Percentiles rank a stretch among this genome's conserved stretches.
These are phyloP conservation scores for Iberis amara DNA, from an alignment of 441 rosid species.

Conservation along the genomic window DNA sequence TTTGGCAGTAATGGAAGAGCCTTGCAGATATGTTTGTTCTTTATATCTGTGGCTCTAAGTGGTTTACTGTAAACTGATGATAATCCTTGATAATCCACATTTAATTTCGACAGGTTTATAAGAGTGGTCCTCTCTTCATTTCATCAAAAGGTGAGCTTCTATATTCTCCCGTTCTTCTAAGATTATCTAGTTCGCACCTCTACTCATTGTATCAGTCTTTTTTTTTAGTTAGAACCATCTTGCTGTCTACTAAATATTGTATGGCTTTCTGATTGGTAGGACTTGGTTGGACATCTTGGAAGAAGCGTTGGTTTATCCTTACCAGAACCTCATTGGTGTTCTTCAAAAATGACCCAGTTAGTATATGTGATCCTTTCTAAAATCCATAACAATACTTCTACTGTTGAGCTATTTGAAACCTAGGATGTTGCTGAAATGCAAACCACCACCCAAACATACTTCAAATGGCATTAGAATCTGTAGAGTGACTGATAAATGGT, in stretches of 20 bases:
- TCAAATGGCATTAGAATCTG: no score
- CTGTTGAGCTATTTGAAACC: not conserved
- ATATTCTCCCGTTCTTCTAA: not conserved
- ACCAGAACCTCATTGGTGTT: slow-evolving; percentile 87
- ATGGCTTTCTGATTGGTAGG: slow-evolving; percentile 43
- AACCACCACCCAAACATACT: no score
- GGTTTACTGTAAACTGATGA: not conserved
- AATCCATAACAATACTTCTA: not conserved
- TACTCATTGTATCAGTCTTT: slow-evolving; percentile 5
- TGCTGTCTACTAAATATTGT: not conserved
- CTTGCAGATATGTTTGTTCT: slow-evolving; percentile 2
- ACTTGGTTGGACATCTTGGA: slow-evolving; percentile 97
- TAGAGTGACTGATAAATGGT: no score
- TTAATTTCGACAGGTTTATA: slow-evolving; percentile 61
- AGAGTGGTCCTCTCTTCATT: slow-evolving; percentile 93
- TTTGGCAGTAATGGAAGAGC: slow-evolving; percentile 1
- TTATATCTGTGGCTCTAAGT: slow-evolving; percentile 4
- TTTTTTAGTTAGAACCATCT: slow-evolving; percentile 2
- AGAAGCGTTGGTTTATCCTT: slow-evolving; percentile 94
- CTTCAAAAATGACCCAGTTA: slow-evolving; percentile 90
- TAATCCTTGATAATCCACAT: not conserved
- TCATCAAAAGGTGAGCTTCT: slow-evolving; percentile 74
- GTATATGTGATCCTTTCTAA: slow-evolving; percentile 26
- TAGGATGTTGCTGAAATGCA: no score
- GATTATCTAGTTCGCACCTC: not conserved